Base-by-base conservation (phyloP, 169 alveolate species). In the Cryptosporidium baileyi region DNA sequence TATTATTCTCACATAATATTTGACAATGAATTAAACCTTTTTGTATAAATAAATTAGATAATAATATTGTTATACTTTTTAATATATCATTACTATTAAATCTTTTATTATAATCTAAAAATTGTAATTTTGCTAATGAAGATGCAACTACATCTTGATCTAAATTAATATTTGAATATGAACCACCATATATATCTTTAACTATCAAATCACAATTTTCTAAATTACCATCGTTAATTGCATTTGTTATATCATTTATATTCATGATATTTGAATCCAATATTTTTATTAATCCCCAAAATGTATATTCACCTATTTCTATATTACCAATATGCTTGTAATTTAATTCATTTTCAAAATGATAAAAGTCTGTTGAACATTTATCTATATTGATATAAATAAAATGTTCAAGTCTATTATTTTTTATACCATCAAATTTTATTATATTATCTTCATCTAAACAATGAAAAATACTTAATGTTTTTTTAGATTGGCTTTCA, bases 151-250 rank as follows among this genome's bases (percentile, higher is more conserved):
- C 22, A 41, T 74, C 67, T 17, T 24, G 60, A 9, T 74, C 44
- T 34, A 74, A 38, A 74, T 74, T 74, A 22, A 59, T 59, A 38
- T 38, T 41, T 9, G 38, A 28, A 34, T 74, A 74, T n/a, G 85
- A 74, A 15, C 36, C 57, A 3, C 85, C 85, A 2, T 74, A 74
- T 28, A 74, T 74, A 36, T 74, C 85, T 24, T 74, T 74, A 2
- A 74, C 85, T 13, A 74, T 38, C 8, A 36, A 40, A 54, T 74
- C 85, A 26, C 85, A 74, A 22, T 36, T 74, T 54, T 57, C 45
- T 26, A 74, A 52, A 59, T 74, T 41, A 0, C 85, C 85, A 32
- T 15, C 52, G n/a, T 52, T 38, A 28, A 74, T 57, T 1, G 74
- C 49, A 40, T 36, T 17, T 11, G 24, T 36, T 24, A 74, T 74